Evolutionary conservation across 495 filamentous ascomycete species (phyloP), one percentile per base, ranked within the genome.

Genomic region (Penicillium verhagenii): DNA sequence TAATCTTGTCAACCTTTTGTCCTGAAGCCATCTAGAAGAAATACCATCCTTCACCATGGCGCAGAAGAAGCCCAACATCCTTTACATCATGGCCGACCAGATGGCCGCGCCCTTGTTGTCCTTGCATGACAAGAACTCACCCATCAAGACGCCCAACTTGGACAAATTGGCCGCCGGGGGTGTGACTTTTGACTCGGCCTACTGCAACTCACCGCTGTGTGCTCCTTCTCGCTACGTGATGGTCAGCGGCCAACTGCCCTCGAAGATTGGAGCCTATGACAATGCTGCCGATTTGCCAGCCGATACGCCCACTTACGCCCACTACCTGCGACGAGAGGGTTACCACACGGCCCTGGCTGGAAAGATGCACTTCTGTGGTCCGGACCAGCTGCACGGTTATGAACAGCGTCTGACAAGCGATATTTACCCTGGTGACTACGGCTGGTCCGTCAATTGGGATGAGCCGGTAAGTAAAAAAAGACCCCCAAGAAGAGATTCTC

Each of bases 331-430:
- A n/a, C 75, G 79, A 14, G 82, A 87, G 63, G 89, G 88, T 40
- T 96, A 96, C 63, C 86, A 95, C 71, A 94, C 91, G n/a, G 86
- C 85, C 4, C 72, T 96, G 57, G 89, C 91, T 1, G 91, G 91
- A 50, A 96, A 96, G 79, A 96, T 96, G 91, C 91, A 96, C 68
- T 96, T 96, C 70, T 89, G 92, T 52, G 91, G 91, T 42, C 78
- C 79, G 1, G 91, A 96, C 63, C 91, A 96, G 72, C 78, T 95
- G 48, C 91, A 96, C 69, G 91, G 91, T 28, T 96, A 91, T 62
- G 91, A 96, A 73, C 84, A 87, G 61, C 81, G 91, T 50, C 77
- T 96, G 59, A 96, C 91, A n/a, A 86, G 82, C 54, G 91, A 96
- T 67, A 95, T 96, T 61, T 96, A 96, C 67, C 91, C 91, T 3